These are phyloP conservation scores for Stereocaulon alpinum DNA, from an alignment of 495 filamentous ascomycete species.

Conservation along the genomic window DNA sequence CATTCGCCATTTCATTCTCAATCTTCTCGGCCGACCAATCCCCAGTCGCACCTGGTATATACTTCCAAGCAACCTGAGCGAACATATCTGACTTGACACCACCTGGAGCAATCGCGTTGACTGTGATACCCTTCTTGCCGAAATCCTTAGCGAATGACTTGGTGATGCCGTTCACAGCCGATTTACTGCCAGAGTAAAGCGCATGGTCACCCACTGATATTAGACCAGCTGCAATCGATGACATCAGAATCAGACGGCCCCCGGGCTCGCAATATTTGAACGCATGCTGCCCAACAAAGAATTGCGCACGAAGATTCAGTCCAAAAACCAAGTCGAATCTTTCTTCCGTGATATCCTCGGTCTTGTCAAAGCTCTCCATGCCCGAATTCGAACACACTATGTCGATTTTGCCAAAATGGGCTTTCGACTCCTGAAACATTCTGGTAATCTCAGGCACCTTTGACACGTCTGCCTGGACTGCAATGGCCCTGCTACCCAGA, in stretches of 20 bases:
- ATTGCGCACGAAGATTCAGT: conserved; percentile 68
- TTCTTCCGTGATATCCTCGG: conserved; percentile 61
- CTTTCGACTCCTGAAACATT: conserved; percentile 54
- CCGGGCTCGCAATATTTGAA: conserved; percentile 56
- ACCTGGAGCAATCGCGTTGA: conserved; percentile 56
- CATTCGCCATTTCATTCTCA: conserved; percentile 35
- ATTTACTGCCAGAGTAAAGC: conserved; percentile 50
- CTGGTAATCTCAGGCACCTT: conserved; percentile 51
- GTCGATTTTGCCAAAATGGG: conserved; percentile 58
- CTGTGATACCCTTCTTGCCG: conserved; percentile 46
- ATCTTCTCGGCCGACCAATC: conserved; percentile 25
- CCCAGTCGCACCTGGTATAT: conserved; percentile 46
- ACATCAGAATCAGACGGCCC: conserved; percentile 58
- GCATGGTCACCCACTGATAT: conserved; percentile 54
- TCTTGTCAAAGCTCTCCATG: conserved; percentile 38
- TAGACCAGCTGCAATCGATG: conserved; percentile 41
- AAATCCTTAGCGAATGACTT: conserved; percentile 45
- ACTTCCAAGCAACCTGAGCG: conserved; percentile 52
- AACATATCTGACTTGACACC: conserved; percentile 65
- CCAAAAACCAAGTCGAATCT: conserved; percentile 69
- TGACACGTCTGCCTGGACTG: conserved; percentile 69
- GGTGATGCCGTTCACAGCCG: conserved; percentile 47
- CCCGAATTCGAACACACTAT: conserved; percentile 67
- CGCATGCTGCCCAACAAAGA: conserved; percentile 73
- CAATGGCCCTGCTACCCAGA: conserved; percentile 49